These are phyloP conservation scores for Fusarium hostae DNA, from an alignment of 2,329 filamentous ascomycete genomes.

Conservation along the genomic window DNA sequence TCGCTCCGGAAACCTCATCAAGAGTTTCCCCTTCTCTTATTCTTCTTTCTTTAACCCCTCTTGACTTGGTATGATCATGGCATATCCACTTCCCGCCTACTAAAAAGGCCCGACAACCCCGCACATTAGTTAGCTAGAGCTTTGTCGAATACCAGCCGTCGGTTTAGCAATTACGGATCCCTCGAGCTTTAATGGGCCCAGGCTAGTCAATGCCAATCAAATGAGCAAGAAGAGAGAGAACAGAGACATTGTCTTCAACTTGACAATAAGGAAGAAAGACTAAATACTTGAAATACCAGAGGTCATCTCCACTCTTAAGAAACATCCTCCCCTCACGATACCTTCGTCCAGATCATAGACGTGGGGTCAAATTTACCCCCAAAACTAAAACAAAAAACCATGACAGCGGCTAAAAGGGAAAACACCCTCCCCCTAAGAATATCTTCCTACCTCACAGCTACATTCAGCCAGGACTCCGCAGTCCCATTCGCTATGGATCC, in stretches of 20 bases:
- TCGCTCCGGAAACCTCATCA: background rate
- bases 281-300: background rate
- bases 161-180: slow-evolving; percentile 41
- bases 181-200: background rate
- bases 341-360: background rate
- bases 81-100: slow-evolving; percentile 21
- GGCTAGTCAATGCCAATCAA: background rate
- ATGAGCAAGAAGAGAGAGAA: background rate
- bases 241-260: no score
- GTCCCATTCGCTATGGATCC: slow-evolving; percentile 8
- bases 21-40: background rate
- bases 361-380: background rate
- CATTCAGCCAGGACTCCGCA: background rate
- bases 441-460: background rate
- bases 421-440: background rate
- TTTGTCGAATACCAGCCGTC: slow-evolving; percentile 40
- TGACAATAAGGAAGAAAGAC: background rate
- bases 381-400: background rate
- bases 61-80: slow-evolving; percentile 9
- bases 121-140: slow-evolving; percentile 4
- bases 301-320: background rate
- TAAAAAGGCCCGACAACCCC: slow-evolving; percentile 10
- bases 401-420: background rate
- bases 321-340: background rate
- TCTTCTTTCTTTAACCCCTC: slow-evolving; percentile 12